A percentile compares a stretch with the other conserved stretches of the same genome.
phyloP scores from a whole-genome alignment of 2,329 filamentous ascomycete species.

The Capronia epimyces region DNA sequence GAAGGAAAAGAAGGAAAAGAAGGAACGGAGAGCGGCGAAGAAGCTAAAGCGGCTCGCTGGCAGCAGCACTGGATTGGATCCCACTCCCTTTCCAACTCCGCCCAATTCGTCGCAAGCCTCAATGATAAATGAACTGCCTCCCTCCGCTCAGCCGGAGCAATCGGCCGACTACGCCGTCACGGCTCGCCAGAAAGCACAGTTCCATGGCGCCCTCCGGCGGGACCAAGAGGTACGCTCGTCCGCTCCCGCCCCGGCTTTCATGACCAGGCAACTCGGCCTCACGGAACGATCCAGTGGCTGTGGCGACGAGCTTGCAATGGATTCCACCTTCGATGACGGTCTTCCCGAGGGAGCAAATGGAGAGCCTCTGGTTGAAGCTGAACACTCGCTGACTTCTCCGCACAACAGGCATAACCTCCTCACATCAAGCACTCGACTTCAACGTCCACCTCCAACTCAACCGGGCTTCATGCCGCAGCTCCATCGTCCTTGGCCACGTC shows the following conservation, averaged over 20 bases:
- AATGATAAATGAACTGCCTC: neutral
- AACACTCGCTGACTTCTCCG: neutral
- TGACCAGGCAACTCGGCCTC: neutral
- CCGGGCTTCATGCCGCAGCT: neutral
- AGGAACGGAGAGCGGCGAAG: neutral
- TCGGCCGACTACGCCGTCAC: neutral
- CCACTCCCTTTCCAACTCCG: neutral
- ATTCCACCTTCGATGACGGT: neutral
- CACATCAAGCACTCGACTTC: neutral
- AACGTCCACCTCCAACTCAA: neutral
- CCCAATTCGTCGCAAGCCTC: neutral
- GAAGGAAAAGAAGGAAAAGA: neutral
- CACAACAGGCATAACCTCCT: neutral
- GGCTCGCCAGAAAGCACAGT: neutral
- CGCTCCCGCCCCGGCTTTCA: neutral
- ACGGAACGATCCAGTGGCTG: neutral
- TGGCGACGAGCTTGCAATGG: neutral
- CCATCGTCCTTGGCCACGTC: neutral
- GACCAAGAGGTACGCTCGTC: slow-evolving; percentile 1
- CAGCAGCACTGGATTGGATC: neutral
- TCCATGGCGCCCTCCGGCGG: neutral
- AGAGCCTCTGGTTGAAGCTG: neutral
- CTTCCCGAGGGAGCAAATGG: neutral
- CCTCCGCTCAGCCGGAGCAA: neutral
- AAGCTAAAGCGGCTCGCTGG: neutral